Evolutionary conservation across 257 asterid genomes (phyloP), one percentile per base, ranked within the genome.

Genomic region (Agastache rugosa): DNA sequence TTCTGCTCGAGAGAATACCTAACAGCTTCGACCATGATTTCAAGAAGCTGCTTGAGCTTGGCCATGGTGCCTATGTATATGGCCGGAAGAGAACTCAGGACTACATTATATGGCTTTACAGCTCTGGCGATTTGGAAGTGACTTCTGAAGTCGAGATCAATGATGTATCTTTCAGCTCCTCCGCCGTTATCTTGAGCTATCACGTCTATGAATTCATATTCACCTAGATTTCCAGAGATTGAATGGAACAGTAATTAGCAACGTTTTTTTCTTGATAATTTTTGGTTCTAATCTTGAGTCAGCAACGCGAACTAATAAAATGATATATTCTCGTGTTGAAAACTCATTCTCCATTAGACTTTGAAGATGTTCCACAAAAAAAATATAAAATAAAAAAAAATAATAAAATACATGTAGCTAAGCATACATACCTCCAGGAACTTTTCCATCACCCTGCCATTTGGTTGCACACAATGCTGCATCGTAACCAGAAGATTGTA

Each of bases 41-140:
- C 68, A 47, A 82, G 87, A 48, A 77, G 71, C 72, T 69, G 76
- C 63, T 81, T 83, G 25, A 85, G 84, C 71, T 76, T 83, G 8
- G 81, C 35, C 78, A 71, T 41, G 10, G 83, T 70, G 58, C 87
- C 90, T 34, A 85, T 71, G 3, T 69, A 85, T 22, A 83, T 78
- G 8, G 83, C 34, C 0, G 90, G 87, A 67, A 85, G 83, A 63
- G 79, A 78, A 44, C 27, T 67, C 81, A 81, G 34, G 5, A 79
- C 81, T n/a, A 56, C 69, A 17, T 67, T 64, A 71, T 83, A 85
- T 8, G 83, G 67, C 73, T 78, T 83, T 69, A 83, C 79, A n/a
- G 90, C 87, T 69, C 90, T 76, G 1, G 90, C 90, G n/a, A 85
- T 85, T 56, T 85, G 87, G 78, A 85, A 85, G 77, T 85, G 83